Evolutionary conservation across 2,329 filamentous ascomycete species (phyloP).

Genomic region (Pseudogymnoascus sp.): DNA sequence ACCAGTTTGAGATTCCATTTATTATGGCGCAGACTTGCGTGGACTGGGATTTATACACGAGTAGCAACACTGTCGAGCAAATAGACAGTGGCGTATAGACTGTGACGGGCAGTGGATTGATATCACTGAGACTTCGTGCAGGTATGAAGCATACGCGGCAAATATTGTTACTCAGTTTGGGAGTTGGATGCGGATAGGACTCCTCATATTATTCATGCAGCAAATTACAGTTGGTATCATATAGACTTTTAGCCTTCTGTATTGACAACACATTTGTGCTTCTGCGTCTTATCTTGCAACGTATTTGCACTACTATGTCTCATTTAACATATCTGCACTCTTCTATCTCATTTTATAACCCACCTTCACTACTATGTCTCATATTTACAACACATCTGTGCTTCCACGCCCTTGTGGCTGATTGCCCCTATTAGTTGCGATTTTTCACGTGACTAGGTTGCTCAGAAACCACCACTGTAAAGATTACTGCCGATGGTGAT

Average conservation of each 20-base stretch:
- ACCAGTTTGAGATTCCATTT: slow-evolving; percentile 35
- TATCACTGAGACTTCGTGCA: background rate
- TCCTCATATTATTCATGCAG: background rate
- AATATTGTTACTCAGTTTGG: background rate
- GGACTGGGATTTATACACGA: slow-evolving; percentile 44
- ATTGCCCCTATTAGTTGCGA: background rate
- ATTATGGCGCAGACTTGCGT: slow-evolving; percentile 45
- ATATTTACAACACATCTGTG: slow-evolving; percentile 3
- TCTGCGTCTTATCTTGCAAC: background rate
- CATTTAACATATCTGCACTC: background rate
- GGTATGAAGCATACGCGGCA: background rate
- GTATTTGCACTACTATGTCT: background rate
- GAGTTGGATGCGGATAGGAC: background rate
- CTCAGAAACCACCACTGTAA: background rate
- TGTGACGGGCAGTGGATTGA: background rate
- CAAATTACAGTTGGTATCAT: background rate
- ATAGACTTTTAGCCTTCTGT: background rate
- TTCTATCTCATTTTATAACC: background rate
- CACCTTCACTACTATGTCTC: background rate
- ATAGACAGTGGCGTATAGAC: slow-evolving; percentile 42
- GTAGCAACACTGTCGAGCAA: slow-evolving; percentile 38
- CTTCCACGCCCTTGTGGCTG: background rate
- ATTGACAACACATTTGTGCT: background rate
- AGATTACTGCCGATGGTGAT: background rate
- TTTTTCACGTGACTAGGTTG: background rate